phyloP scores from a whole-genome alignment of 257 asterid genomes.

The Primulina huaijiensis region DNA sequence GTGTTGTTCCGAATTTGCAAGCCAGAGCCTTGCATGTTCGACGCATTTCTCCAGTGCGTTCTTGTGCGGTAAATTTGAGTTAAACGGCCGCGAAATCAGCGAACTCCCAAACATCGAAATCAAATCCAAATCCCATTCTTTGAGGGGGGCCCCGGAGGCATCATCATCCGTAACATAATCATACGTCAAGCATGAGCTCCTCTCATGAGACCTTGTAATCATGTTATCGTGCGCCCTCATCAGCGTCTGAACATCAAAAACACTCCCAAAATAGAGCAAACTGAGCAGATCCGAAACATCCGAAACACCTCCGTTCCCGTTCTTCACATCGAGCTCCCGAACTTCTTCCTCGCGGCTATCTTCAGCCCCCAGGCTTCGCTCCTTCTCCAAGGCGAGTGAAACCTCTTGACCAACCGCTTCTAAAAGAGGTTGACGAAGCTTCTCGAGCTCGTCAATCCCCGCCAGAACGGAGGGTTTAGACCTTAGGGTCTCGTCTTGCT shows the following conservation, averaged over 20 bases:
- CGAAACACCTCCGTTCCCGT: constrained; percentile 22
- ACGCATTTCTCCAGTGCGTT: constrained; percentile 55
- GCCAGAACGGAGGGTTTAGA: constrained; percentile 59
- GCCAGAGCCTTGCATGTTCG: constrained; percentile 80
- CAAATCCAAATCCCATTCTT: constrained; percentile 74
- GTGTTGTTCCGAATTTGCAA: constrained; percentile 53
- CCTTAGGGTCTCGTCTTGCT: constrained; percentile 73
- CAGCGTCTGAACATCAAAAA: constrained; percentile 66
- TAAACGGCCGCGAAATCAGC: constrained; percentile 58
- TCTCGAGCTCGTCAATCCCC: constrained; percentile 74
- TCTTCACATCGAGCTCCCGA: constrained; percentile 26
- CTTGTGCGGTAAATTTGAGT: constrained; percentile 69
- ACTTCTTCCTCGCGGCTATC: constrained; percentile 21
- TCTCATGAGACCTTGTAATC: constrained; percentile 74
- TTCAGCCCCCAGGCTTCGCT: neutral
- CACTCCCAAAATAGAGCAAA: constrained; percentile 62
- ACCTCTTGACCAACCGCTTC: constrained; percentile 71
- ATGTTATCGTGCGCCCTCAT: constrained; percentile 46
- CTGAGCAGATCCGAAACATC: constrained; percentile 58
- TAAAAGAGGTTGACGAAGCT: constrained; percentile 59
- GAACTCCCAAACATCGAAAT: constrained; percentile 58
- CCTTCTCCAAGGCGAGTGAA: constrained; percentile 34
- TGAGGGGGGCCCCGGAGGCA: constrained; percentile 49
- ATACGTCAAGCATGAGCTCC: constrained; percentile 77
- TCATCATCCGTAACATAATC: constrained; percentile 88